These are phyloP conservation scores for Chaetomiaceae sp. DNA, from an alignment of 2,329 filamentous ascomycete genomes.

Conservation along the genomic window DNA sequence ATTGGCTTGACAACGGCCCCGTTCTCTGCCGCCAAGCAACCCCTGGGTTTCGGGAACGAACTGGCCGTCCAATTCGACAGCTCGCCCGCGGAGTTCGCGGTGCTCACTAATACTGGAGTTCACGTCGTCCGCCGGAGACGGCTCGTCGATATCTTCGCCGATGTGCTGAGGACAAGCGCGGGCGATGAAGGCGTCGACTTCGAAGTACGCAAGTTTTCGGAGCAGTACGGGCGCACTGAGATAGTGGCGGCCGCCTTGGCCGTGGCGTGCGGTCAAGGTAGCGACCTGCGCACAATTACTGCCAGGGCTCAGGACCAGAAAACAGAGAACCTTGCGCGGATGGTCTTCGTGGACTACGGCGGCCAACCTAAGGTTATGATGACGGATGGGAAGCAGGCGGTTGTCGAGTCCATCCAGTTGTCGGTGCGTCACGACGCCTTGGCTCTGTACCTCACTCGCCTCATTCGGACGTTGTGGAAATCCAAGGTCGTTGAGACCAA, in stretches of 20 bases:
- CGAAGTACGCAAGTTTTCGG: constrained; percentile 77
- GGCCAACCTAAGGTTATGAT: constrained; percentile 81
- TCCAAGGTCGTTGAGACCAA: constrained; percentile 60
- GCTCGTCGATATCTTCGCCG: constrained; percentile 86
- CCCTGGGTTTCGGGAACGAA: constrained; percentile 86
- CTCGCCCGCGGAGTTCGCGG: constrained; percentile 72
- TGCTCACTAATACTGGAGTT: constrained; percentile 86
- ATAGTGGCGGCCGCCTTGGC: constrained; percentile 86
- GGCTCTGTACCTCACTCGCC: constrained; percentile 76
- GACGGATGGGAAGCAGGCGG: constrained; percentile 61
- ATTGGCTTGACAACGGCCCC: constrained; percentile 70
- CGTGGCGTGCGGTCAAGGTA: constrained; percentile 89
- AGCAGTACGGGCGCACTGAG: constrained; percentile 80
- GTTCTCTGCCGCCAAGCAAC: constrained; percentile 61
- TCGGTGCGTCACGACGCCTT: constrained; percentile 87
- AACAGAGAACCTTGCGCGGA: constrained; percentile 76
- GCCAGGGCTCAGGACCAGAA: constrained; percentile 75
- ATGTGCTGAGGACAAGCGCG: constrained; percentile 59
- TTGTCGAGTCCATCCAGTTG: constrained; percentile 75
- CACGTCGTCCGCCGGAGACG: constrained; percentile 78
- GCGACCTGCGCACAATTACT: constrained; percentile 65
- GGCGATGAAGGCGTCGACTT: constrained; percentile 75
- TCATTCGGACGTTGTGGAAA: constrained; percentile 88
- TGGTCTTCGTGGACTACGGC: constrained; percentile 86
- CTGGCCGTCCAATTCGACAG: constrained; percentile 93